Base-by-base conservation (phyloP, 192 early-diverging fungal species). In the Mycoemilia scoparia region DNA sequence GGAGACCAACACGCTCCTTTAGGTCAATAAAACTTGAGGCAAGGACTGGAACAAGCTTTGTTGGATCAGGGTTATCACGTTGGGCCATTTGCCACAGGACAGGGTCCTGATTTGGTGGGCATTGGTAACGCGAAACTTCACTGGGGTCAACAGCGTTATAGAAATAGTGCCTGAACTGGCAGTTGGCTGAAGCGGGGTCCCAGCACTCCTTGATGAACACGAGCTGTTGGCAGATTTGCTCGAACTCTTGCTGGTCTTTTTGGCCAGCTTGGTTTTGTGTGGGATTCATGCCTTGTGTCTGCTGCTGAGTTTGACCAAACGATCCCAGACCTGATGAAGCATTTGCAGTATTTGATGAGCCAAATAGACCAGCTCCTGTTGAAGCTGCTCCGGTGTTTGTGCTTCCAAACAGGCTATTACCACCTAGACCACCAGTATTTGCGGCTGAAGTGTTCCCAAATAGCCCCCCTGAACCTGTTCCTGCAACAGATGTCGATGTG, bases 91-190 rank as follows among this genome's bases (percentile, higher is more conserved):
- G 60, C 68, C 81, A 96, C 24, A 85, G 54, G 10, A 54, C 45
- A 1, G 57, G 46, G 32, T 89, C 79, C 9, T 79, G 56, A 39
- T 71, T 70, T 1, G 72, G 66, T 10, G 78, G 76, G 22, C 70
- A 76, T 31, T 61, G 71, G 44, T 96, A 93, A 30, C 72, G 41
- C 22, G 65, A 66, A 11, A 77, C 77, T 58, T 91, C 82, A n/a
- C 57, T 68, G 1, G 88, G 80, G 48, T 87, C 78, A 3, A 84
- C 85, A 49, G 82, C 70, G 44, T 93, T 96, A 55, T 96, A 96
- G 45, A 96, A 91, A 47, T 88, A 96, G 51, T 89, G 80, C 74
- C 74, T 77, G 51, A 92, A 88, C 27, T 78, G 70, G 45, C 80
- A 92, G 25, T 64, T 58, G 4, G 79, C 75, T 29, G 68, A 73